phyloP scores from a whole-genome alignment of 495 filamentous ascomycete genomes.

The Talaromyces trachyspermus region DNA sequence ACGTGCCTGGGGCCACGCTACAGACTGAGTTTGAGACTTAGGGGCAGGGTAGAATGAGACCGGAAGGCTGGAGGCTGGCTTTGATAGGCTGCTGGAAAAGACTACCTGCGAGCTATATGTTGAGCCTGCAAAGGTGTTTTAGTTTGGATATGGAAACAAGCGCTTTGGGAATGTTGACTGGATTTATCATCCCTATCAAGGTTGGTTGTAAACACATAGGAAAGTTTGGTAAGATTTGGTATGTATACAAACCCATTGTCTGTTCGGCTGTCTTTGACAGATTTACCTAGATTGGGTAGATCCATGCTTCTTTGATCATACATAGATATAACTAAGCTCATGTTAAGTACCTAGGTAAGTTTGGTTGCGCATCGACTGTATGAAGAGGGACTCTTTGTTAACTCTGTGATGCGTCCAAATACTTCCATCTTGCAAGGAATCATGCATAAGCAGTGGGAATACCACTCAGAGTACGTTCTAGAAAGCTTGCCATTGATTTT shows the following conservation, averaged over 20 bases:
- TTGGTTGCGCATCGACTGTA: no score
- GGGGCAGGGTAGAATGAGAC: conserved; percentile 50
- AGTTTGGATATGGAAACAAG: conserved; percentile 30
- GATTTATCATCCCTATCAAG: no score
- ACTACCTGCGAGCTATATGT: conserved; percentile 34
- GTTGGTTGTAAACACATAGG: no score
- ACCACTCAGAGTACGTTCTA: no score
- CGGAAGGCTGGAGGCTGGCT: conserved; percentile 31
- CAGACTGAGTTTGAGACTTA: conserved; percentile 49
- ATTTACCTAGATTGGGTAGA: no score
- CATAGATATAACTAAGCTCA: not conserved
- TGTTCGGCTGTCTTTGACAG: no score
- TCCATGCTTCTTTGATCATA: not conserved
- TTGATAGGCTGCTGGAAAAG: conserved; percentile 35
- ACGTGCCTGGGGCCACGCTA: conserved; percentile 36
- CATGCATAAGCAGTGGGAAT: no score
- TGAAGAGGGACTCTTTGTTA: no score
- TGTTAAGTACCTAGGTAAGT: not conserved
- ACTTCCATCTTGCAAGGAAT: no score
- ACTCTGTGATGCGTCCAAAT: no score
- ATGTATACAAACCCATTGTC: not conserved
- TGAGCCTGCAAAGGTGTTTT: conserved; percentile 47
- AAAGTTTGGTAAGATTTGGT: conserved; percentile 5
- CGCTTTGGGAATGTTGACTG: conserved; percentile 42
- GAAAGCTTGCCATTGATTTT: no score